Base-by-base conservation (phyloP, 352 stramenopile genomes). In the Globisporangium mamillatum region DNA sequence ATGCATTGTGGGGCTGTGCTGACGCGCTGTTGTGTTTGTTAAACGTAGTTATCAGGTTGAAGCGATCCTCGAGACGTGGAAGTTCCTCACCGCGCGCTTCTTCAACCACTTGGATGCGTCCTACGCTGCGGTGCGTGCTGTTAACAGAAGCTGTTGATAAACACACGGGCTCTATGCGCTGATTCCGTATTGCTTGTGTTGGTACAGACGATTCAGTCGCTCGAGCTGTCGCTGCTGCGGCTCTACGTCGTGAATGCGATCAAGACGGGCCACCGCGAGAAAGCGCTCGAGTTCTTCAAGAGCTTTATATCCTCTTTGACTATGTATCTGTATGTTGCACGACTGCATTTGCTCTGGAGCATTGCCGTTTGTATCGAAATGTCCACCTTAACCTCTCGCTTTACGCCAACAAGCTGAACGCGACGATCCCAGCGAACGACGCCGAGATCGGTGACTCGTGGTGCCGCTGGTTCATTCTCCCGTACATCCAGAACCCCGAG, bases 401-500 rank as follows among this genome's bases (percentile, higher is more conserved):
- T 22, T 22, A 91, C 64, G 86, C 86, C 27, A 81, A 91, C 66
- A 84, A 90, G 27, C 54, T 92, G 53, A 85, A 91, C 41, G 81
- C 81, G 22, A 81, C 67, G 0, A 60, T 81, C 22, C 63, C 73
- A 34, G 70, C 25, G 25, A 66, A 70, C 25, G 69, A 61, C 16
- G 65, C 44, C 4, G 44, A 52, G 44, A 24, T 62, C 4, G 44
- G 64, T 1, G 81, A 92, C 48, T 86, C 81, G 46, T 94, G 87
- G 87, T 78, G 77, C 72, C 83, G 83, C 18, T 94, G 87, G 87
- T 94, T 94, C 73, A 90, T 92, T 38, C 69, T 93, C 55, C 87
- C 87, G 9, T 94, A 90, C 72, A 84, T 93, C 24, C 79, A 89
- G 22, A 74, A 81, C n/a, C 83, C 87, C 4, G 87, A 93, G 68